Evolutionary conservation across 352 stramenopile genomes (phyloP), one percentile per base, ranked within the genome.

Genomic region (Phytophthora tubulina): DNA sequence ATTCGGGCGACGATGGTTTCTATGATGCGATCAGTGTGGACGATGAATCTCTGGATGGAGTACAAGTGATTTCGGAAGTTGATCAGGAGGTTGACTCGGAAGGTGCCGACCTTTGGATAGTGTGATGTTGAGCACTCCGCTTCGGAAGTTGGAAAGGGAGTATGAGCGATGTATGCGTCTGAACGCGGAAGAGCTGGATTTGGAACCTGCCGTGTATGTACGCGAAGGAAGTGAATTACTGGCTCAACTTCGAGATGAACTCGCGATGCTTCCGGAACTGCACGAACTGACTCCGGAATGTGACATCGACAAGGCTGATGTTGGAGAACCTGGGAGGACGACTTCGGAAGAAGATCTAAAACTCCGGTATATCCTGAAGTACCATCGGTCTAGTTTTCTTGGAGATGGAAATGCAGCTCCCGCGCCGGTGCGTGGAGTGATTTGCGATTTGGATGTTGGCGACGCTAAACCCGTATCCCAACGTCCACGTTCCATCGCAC

Each of bases 171-270:
- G 21, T 27, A 27, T 2, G 21, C 21, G 21, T 27, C 21, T 27
- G 21, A 27, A 15, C n/a, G 42, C 15, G 21, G 41, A 51, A 30
- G 62, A 55, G 5, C 11, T 67, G 11, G 17, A 59, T 33, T 14
- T 56, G 11, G 39, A 69, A 46, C 49, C 49, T 3, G 49, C 55
- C 1, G 14, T 63, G 6, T 63, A 63, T 6, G 35, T 63, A 4
- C 42, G 30, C 4, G 55, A 63, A 53, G 55, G 55, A 7, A 42
- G 58, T 8, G 58, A 58, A 11, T n/a, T 52, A 35, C 32, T 66
- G 38, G 13, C 38, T 1, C 38, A 44, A 44, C 10, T 44, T 10
- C 13, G n/a, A 3, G 38, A 17, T 0, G 10, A 44, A 44, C 38
- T 44, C 4, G 38, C 15, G 10, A 44, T 44, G 38, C 4, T 66